Conservation (phyloP, 2,329 filamentous ascomycete genomes). For the Aureobasidium subglaciale region DNA sequence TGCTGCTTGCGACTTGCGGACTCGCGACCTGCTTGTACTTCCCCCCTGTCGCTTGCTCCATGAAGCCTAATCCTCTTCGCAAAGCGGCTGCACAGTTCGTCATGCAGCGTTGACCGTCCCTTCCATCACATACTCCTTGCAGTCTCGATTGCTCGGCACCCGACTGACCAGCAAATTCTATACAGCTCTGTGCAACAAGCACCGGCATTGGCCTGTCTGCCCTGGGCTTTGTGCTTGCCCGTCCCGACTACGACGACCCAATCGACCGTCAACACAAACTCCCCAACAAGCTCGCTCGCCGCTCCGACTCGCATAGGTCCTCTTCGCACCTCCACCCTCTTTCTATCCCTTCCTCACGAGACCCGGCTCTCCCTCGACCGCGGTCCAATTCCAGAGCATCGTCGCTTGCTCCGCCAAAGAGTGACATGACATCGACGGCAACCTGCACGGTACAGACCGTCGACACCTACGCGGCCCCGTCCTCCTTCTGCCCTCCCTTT, state of each 20-base stretch:
- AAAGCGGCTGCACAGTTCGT: slow-evolving; percentile 5
- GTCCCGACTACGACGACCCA: slow-evolving; percentile 33
- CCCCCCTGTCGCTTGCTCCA: slow-evolving; percentile 5
- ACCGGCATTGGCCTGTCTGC: slow-evolving; percentile 53
- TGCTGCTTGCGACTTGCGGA: no score
- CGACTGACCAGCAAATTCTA: slow-evolving; percentile 17
- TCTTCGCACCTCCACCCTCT: background rate
- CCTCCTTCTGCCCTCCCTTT: slow-evolving; percentile 16
- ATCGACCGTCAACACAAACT: background rate
- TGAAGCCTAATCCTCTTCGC: slow-evolving; percentile 5
- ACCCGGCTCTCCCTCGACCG: background rate
- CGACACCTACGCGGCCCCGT: slow-evolving; percentile 16
- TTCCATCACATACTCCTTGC: background rate
- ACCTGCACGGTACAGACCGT: slow-evolving; percentile 19
- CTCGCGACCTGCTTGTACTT: background rate
- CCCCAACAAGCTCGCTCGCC: background rate
- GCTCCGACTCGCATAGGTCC: slow-evolving; percentile 6
- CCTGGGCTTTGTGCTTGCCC: slow-evolving; percentile 51
- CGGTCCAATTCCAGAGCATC: background rate
- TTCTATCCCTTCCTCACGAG: background rate
- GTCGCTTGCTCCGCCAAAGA: slow-evolving; percentile 1
- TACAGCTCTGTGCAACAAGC: slow-evolving; percentile 56
- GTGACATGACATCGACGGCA: slow-evolving; percentile 19
- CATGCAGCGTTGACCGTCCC: slow-evolving; percentile 12
- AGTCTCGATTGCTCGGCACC: background rate